Evolutionary conservation across 441 rosid species (phyloP), one percentile per base, ranked within the genome.

Genomic region (Macaranga tanarius): DNA sequence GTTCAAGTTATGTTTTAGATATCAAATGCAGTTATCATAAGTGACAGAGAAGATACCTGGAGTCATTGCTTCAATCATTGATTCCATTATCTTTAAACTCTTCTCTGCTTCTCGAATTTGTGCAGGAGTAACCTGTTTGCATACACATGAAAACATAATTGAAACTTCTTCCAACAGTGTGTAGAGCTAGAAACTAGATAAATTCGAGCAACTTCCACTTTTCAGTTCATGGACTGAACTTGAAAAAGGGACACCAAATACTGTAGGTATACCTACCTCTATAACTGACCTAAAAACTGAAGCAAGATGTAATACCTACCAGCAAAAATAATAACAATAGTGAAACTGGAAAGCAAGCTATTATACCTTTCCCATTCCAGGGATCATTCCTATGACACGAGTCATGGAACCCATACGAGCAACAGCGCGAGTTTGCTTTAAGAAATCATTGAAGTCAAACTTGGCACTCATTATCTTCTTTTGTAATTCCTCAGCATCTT

Each of bases 401-500:
- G 90, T 85, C 95, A 95, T 86, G 50, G 99, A 92, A 70, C 99
- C 99, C 99, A 95, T 95, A 25, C 86, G 91, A 54, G 99, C 99
- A 83, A 95, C 98, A 52, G 97, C 85, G 44, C 96, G 95, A 73
- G 98, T 95, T 80, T 95, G 99, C 87, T 92, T 92, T 56, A 95
- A 82, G 81, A 92, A 89, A 86, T 95, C 99, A 78, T 95, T 95
- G 85, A 95, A 95, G 84, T 95, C 98, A 71, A 92, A 95, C 79
- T 92, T 91, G 65, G 99, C 92, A 80, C 88, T 92, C 97, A 95
- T 92, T 77, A 95, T 95, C 91, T 95, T 95, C 92, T 95, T 90
- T 82, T 92, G 97, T 81, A 95, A 79, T 42, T 95, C 97, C 80
- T 95, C 95, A 51, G 97, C 99, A 85, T 95, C 99, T 87, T 95